Evolutionary conservation across 129 eudicot species (phyloP).

Genomic region (Silybum marianum): DNA sequence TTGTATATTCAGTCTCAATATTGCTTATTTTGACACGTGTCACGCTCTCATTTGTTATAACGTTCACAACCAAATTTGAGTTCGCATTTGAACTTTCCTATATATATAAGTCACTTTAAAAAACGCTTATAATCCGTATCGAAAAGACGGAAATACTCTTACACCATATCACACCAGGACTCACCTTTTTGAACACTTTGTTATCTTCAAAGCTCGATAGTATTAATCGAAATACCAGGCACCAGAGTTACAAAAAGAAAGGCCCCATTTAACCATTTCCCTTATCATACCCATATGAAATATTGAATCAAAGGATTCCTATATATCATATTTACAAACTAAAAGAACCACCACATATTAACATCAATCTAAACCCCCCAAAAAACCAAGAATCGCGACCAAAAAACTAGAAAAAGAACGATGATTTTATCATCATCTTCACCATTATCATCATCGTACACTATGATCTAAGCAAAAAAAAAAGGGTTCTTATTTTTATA

Average conservation of each 20-base stretch:
- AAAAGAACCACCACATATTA: conserved; percentile 1
- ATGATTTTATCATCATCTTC: not conserved
- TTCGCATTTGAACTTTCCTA: too few species aligned
- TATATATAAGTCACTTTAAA: too few species aligned
- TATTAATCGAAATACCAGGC: not conserved
- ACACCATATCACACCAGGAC: too few species aligned
- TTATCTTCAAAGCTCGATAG: not conserved
- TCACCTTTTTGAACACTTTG: too few species aligned
- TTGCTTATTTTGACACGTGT: too few species aligned
- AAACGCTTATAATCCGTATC: too few species aligned
- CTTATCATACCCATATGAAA: not conserved
- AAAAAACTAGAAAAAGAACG: conserved; percentile 3
- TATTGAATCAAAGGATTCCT: not conserved
- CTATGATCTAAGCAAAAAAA: not conserved
- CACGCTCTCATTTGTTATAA: too few species aligned
- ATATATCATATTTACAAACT: not conserved
- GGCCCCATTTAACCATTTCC: not conserved
- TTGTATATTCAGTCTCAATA: too few species aligned
- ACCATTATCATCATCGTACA: not conserved
- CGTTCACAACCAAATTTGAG: too few species aligned
- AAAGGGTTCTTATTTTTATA: not conserved
- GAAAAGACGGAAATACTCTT: too few species aligned
- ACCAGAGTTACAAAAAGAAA: not conserved
- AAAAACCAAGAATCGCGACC: not conserved
- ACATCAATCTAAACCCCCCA: not conserved